phyloP scores from a whole-genome alignment of 2,329 filamentous ascomycete genomes.

The Hypoxylon sp. region DNA sequence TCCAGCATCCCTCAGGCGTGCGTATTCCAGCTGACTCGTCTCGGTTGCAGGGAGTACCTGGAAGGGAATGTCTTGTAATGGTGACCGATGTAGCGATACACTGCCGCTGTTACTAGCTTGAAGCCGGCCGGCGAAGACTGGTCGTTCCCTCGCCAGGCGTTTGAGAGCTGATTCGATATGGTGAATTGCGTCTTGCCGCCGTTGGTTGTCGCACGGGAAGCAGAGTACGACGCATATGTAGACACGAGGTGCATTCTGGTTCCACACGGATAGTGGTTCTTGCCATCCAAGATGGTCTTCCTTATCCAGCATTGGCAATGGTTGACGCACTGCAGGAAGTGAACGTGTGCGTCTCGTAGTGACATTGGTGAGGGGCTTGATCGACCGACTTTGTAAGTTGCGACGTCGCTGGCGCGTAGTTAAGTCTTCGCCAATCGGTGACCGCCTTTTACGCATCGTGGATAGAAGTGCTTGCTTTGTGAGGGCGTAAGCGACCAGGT shows the following conservation, averaged over 20 bases:
- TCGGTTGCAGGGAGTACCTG: constrained; percentile 41
- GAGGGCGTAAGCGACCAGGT: constrained; percentile 37
- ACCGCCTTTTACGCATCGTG: constrained; percentile 48
- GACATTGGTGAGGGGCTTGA: constrained; percentile 41
- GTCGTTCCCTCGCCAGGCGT: constrained; percentile 51
- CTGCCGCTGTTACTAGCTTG: constrained; percentile 46
- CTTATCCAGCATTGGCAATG: constrained; percentile 47
- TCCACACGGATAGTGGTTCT: constrained; percentile 54
- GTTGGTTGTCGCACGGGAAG: constrained; percentile 51
- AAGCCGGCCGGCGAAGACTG: constrained; percentile 53
- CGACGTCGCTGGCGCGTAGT: constrained; percentile 46
- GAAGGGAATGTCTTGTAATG: constrained; percentile 51
- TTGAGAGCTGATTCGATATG: constrained; percentile 51
- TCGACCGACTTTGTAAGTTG: constrained; percentile 37
- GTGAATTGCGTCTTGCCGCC: constrained; percentile 42
- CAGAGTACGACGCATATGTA: constrained; percentile 55
- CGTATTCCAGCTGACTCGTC: constrained; percentile 45
- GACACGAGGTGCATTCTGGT: constrained; percentile 54
- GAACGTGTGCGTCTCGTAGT: constrained; percentile 39
- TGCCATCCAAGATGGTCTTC: constrained; percentile 44
- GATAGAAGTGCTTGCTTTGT: constrained; percentile 20
- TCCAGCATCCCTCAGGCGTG: constrained; percentile 46
- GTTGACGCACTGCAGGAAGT: constrained; percentile 36
- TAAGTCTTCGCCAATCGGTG: constrained; percentile 45
- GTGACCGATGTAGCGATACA: constrained; percentile 48